Evolutionary conservation across 768 basidiomycete species (phyloP).

Genomic region (Trametes coccinea): DNA sequence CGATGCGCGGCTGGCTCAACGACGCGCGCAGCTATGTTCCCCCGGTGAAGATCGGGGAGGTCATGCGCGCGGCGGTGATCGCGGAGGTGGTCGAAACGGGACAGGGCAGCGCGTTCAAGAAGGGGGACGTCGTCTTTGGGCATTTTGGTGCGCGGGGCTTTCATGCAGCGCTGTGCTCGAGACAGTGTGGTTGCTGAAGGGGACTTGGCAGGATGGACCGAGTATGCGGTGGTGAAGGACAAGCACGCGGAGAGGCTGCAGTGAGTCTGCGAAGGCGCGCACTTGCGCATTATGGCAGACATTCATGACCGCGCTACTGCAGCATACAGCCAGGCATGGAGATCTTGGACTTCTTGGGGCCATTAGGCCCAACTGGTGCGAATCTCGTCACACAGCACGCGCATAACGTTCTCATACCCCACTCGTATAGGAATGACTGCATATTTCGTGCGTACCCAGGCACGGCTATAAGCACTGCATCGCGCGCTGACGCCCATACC

Average conservation of each 20-base stretch:
- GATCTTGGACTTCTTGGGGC: conserved; percentile 78
- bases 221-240: conserved; percentile 66
- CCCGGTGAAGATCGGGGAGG: conserved; percentile 51
- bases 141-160: conserved; percentile 48
- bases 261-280: conserved; percentile 42
- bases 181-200: too few species aligned
- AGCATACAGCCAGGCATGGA: conserved; percentile 62
- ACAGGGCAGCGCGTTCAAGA: conserved; percentile 50
- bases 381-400: neutral
- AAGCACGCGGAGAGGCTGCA: conserved; percentile 49
- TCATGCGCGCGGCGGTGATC: conserved; percentile 72
- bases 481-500: neutral
- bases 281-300: neutral
- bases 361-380: conserved; percentile 73
- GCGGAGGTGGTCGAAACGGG: conserved; percentile 66
- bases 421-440: conserved; percentile 72
- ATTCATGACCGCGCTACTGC: neutral
- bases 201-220: conserved; percentile 66
- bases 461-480: neutral
- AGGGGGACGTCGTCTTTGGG: conserved; percentile 72
- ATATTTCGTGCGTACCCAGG: conserved; percentile 65
- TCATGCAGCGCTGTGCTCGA: too few species aligned
- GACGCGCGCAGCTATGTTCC: conserved; percentile 71
- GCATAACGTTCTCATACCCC: neutral
- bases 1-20: conserved; percentile 83